A percentile compares a stretch with the other conserved stretches of the same genome.
Conservation (phyloP, 768 basidiomycete genomes). For the Xerocomellus amylosporus region DNA sequence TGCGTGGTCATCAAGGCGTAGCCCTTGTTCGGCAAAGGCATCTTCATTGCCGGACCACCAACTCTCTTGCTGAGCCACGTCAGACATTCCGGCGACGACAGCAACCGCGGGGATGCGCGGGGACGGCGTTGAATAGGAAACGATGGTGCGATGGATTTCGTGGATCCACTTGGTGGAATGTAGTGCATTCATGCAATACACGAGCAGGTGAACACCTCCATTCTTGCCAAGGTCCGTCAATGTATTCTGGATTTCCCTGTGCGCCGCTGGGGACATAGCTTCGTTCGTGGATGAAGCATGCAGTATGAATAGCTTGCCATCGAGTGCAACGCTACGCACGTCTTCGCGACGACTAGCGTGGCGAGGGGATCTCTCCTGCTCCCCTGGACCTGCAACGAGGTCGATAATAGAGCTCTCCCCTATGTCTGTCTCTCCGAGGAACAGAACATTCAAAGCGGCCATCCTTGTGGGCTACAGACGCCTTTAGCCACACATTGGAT, state of each 20-base stretch:
- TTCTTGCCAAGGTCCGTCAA: conserved; percentile 13
- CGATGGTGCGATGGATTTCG: conserved; percentile 8
- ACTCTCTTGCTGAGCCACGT: conserved; percentile 5
- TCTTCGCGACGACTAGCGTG: not conserved
- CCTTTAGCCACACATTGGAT: conserved; percentile 4
- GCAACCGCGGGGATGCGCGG: conserved; percentile 15
- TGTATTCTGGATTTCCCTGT: conserved; percentile 4
- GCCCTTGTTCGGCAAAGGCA: conserved; percentile 7
- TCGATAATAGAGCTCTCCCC: conserved; percentile 20
- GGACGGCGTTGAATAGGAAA: not conserved
- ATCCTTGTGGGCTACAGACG: conserved; percentile 6
- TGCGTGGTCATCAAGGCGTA: conserved; percentile 14
- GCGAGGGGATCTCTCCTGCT: not conserved
- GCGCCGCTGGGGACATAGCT: not conserved
- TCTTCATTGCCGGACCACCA: conserved; percentile 20
- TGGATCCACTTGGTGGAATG: conserved; percentile 14
- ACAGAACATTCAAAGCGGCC: conserved; percentile 14
- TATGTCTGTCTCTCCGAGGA: conserved; percentile 22
- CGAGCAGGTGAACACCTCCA: conserved; percentile 18
- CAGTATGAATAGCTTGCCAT: conserved; percentile 16
- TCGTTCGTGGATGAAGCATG: conserved; percentile 3
- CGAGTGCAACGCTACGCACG: conserved; percentile 10
- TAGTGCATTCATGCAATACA: conserved; percentile 20
- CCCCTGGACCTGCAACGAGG: conserved; percentile 11
- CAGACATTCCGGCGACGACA: conserved; percentile 15